Conservation (phyloP, 129 eudicot genomes). For the Deinandra increscens region DNA sequence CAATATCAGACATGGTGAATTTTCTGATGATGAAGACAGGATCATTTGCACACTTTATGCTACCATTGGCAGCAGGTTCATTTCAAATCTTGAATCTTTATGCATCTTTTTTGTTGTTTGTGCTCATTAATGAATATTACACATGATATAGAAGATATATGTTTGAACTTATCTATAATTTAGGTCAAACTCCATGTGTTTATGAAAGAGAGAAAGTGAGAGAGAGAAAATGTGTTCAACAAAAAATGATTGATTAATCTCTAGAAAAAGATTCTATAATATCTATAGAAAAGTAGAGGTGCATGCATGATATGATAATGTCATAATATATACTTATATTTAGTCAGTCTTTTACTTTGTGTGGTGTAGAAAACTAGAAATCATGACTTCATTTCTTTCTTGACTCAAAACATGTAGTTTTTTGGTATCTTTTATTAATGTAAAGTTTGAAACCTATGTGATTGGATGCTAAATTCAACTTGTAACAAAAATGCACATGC, state of each 20-base stretch:
- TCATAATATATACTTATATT: background rate
- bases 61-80: conserved; percentile 89
- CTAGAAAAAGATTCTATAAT: conserved; percentile 19
- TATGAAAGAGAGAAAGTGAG: background rate
- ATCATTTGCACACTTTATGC: conserved; percentile 66
- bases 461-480: background rate
- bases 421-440: conserved; percentile 2
- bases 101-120: background rate
- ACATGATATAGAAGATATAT: conserved; percentile 4
- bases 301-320: conserved; percentile 34
- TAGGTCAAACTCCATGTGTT: conserved; percentile 20
- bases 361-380: no score
- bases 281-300: conserved; percentile 24
- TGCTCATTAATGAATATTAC: conserved; percentile 5
- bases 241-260: conserved; percentile 21
- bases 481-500: conserved; percentile 19
- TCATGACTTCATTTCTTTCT: background rate
- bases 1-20: conserved; percentile 84
- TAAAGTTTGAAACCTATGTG: conserved; percentile 1
- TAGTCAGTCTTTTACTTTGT: background rate
- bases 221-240: no score
- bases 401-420: background rate
- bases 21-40: conserved; percentile 88
- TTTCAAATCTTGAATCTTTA: conserved; percentile 18
- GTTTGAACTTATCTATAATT: conserved; percentile 8